These are phyloP conservation scores for Xylaria cubensis DNA, from an alignment of 495 filamentous ascomycete species.

Conservation along the genomic window DNA sequence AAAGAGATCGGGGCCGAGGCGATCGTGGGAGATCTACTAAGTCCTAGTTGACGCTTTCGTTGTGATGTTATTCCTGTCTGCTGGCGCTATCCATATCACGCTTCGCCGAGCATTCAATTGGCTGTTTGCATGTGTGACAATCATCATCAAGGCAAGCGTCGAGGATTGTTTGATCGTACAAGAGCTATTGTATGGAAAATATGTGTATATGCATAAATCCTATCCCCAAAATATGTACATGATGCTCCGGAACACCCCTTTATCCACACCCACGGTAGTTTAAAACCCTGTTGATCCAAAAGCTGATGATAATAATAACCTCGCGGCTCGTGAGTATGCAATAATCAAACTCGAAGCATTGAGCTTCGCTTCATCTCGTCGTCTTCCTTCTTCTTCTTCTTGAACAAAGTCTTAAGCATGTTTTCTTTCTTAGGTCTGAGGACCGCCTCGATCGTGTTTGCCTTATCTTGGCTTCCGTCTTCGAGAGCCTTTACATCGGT, in stretches of 20 bases:
- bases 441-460: conserved; percentile 38
- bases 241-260: conserved; percentile 9
- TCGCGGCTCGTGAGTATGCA: background rate
- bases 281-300: background rate
- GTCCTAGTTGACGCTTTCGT: background rate
- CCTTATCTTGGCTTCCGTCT: conserved; percentile 42
- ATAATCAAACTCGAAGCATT: conserved; percentile 25
- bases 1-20: background rate
- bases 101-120: background rate
- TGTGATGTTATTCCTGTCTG: background rate
- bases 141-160: background rate
- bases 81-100: background rate
- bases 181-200: background rate
- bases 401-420: conserved; percentile 60
- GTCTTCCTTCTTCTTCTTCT: conserved; percentile 55
- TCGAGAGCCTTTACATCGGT: conserved; percentile 40
- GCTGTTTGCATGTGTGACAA: background rate
- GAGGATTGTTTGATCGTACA: background rate
- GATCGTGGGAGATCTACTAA: background rate
- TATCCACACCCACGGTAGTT: background rate
- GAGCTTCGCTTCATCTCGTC: conserved; percentile 40
- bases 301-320: background rate
- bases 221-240: conserved; percentile 10
- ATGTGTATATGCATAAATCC: conserved; percentile 7
- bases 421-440: conserved; percentile 53